Evolutionary conservation across 345 rosid species (phyloP).

Genomic region (Camelina laxa): DNA sequence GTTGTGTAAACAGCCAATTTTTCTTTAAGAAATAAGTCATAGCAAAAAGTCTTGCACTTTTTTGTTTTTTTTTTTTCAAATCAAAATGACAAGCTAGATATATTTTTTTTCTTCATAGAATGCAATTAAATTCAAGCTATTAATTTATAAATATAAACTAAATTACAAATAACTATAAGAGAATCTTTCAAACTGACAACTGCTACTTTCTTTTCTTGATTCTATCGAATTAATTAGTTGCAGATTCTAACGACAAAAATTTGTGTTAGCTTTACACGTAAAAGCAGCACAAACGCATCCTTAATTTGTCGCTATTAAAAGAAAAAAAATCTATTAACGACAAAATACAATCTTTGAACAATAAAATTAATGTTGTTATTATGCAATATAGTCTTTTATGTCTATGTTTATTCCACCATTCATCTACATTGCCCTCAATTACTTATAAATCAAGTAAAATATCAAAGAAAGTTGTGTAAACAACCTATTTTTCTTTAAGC

Average conservation of each 20-base stretch:
- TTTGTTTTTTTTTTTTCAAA: conserved; percentile 19
- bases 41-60: conserved; percentile 29
- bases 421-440: conserved; percentile 32
- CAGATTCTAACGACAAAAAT: background rate
- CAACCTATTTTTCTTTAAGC: conserved; percentile 1
- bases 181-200: background rate
- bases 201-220: background rate
- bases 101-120: background rate
- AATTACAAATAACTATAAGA: background rate
- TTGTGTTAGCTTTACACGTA: background rate
- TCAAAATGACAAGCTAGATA: background rate
- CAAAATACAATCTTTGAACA: background rate
- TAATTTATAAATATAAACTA: background rate
- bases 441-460: conserved; percentile 28
- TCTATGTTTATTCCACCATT: conserved; percentile 44
- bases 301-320: background rate
- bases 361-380: background rate
- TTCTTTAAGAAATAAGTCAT: conserved; percentile 11
- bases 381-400: conserved; percentile 28
- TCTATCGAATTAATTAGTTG: background rate
- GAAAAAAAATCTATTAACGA: background rate
- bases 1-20: conserved; percentile 28
- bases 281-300: background rate
- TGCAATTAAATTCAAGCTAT: background rate
- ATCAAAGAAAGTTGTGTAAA: conserved; percentile 33